Percentiles rank a stretch among this genome's conserved stretches.
Evolutionary conservation across 352 stramenopile species (phyloP).

Genomic region (Globisporangium spiculum): DNA sequence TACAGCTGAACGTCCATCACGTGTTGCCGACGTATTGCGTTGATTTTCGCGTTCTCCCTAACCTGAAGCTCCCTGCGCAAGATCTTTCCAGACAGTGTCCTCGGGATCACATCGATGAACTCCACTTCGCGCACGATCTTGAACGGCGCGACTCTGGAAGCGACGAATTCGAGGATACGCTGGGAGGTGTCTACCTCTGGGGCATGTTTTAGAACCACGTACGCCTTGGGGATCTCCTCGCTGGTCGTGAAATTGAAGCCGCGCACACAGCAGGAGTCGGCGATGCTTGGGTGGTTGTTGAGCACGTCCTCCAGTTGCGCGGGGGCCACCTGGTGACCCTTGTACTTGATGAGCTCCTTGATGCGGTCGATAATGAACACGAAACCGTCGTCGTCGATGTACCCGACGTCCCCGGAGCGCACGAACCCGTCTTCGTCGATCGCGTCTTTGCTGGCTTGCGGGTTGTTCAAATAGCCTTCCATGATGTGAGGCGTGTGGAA

Average conservation of each 20-base stretch:
- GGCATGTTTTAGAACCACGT: constrained; percentile 73
- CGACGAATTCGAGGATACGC: constrained; percentile 64
- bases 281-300: constrained; percentile 59
- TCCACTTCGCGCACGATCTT: constrained; percentile 87
- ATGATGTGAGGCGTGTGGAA: constrained; percentile 41
- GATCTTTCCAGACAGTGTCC: constrained; percentile 91
- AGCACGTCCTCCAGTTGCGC: constrained; percentile 92
- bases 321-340: constrained; percentile 90
- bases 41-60: constrained; percentile 31
- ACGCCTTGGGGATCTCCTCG: constrained; percentile 91
- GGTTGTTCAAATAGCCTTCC: constrained; percentile 85
- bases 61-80: constrained; percentile 77
- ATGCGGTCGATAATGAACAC: constrained; percentile 91
- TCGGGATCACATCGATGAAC: constrained; percentile 89
- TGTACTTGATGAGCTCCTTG: constrained; percentile 96
- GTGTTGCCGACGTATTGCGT: not conserved
- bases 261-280: constrained; percentile 50
- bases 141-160: constrained; percentile 73
- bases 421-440: constrained; percentile 82
- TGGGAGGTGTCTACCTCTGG: constrained; percentile 15
- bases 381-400: constrained; percentile 92
- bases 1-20: not conserved
- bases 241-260: constrained; percentile 43
- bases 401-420: constrained; percentile 87
- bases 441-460: constrained; percentile 76